Evolutionary conservation across 306 rosid genomes (phyloP), one percentile per base, ranked within the genome.

Genomic region (Fagus crenata): DNA sequence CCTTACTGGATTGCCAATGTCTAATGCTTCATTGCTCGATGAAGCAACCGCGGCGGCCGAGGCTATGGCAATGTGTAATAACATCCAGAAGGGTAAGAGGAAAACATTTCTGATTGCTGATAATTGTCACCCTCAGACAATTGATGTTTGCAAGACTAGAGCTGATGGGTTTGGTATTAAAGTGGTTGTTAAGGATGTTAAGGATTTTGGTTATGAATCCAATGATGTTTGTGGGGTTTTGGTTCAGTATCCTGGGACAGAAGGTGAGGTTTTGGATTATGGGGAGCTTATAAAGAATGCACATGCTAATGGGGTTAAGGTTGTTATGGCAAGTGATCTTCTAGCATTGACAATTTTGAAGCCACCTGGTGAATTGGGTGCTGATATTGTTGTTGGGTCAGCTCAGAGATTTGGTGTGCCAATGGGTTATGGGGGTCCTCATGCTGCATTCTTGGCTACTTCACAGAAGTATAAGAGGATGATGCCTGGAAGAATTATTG

Each of bases 361-460:
- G 86, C 97, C 99, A 1, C 99, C 99, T 3, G 99, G 98, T 28
- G 99, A 93, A 51, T 76, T 93, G 0, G 99, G 99, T 46, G 99
- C 94, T 0, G 99, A 96, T 85, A 96, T 96, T 61, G 99, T 93
- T 71, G 99, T 96, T 75, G 99, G 99, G 6, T 91, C 99, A 2
- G 97, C 98, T 13, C 99, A 96, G 78, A 84, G 99, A 80, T 96
- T 96, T 41, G 99, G 99, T 15, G 99, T 96, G 73, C 99, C 99
- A 0, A 96, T 96, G 99, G 99, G 99, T 33, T 96, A 96, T 84
- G 99, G 99, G 67, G 99, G 99, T 67, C 99, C 99, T 76, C 99
- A 96, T 89, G 99, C 99, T 0, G 98, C 97, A 35, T 96, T 96
- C 77, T 49, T 96, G 80, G 99, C 99, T 39, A 96, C 99, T 14